These are phyloP conservation scores for Lablab purpureus DNA, from an alignment of 306 rosid species.

Conservation along the genomic window DNA sequence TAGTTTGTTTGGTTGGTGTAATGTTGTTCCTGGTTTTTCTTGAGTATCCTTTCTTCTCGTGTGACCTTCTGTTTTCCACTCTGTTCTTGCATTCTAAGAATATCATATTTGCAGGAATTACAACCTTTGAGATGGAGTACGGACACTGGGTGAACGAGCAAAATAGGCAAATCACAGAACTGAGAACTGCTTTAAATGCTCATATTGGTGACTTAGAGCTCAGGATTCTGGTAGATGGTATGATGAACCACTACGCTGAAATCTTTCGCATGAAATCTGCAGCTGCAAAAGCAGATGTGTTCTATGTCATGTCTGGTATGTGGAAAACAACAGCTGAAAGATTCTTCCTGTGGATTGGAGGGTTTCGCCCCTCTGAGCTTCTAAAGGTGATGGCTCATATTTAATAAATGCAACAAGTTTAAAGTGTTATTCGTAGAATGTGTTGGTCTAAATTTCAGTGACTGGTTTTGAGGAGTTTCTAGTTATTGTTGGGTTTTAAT, in stretches of 20 bases:
- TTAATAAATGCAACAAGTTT: background rate
- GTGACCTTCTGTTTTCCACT: background rate
- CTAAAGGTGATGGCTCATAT: conserved; percentile 70
- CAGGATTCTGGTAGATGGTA: conserved; percentile 69
- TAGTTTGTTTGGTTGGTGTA: conserved; percentile 27
- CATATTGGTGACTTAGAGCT: conserved; percentile 82
- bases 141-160: conserved; percentile 95
- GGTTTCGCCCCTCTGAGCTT: conserved; percentile 96
- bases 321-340: conserved; percentile 95
- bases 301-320: conserved; percentile 89
- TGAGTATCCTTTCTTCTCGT: conserved; percentile 19
- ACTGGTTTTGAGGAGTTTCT: conserved; percentile 2
- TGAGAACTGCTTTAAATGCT: conserved; percentile 74
- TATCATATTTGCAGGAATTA: conserved; percentile 59
- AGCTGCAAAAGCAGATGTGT: conserved; percentile 92
- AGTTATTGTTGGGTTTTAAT: background rate
- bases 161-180: conserved; percentile 66
- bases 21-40: background rate
- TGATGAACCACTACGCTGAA: conserved; percentile 77
- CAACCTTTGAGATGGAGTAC: conserved; percentile 89
- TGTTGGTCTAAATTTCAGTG: conserved; percentile 4
- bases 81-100: conserved; percentile 43
- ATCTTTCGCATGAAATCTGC: conserved; percentile 83
- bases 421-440: conserved; percentile 9
- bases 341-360: conserved; percentile 97